Base-by-base conservation (phyloP, 169 alveolate genomes). In the Cryptosporidium viatorum region DNA sequence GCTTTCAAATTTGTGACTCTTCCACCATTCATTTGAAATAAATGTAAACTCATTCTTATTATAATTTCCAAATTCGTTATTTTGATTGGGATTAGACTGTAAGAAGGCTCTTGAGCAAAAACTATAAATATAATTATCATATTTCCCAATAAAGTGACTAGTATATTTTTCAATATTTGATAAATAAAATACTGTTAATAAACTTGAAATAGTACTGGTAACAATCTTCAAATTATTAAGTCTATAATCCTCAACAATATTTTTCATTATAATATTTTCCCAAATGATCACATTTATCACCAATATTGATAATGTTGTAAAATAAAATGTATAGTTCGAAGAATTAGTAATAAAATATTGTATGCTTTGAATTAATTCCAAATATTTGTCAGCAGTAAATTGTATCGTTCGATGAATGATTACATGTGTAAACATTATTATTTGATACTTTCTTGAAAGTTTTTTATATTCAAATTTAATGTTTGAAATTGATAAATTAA, bases 21-120 rank as follows among this genome's bases (percentile, higher is more conserved):
- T 59, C 89, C 89, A 80, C 89, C 89, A 80, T 33, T 80, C 58
- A 59, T 62, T 48, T 21, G 89, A 59, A 26, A 80, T 80, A 43
- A 39, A 59, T 37, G 74, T 37, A 29, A 80, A 62, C 18, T 80
- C 80, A 3, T 9, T 67, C 3, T 21, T n/a, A n/a, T 37, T 43
- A n/a, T 26, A n/a, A 62, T 80, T 1, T 12, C 31, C 52, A 41
- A 60, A 62, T 80, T 60, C 60, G 39, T 59, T 58, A 18, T 58
- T 23, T 62, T 14, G 39, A 10, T 59, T 39, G 14, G 0, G 14
- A 48, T 73, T 37, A 2, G 68, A 52, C 9, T 59, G 18, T 59
- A 73, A 73, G 31, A 51, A 55, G 29, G 71, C 70, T 37, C 70
- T 73, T 16, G 86, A 73, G 31, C 86, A 73, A 35, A 73, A 73